Percentiles rank a stretch among this genome's conserved stretches.
These are phyloP conservation scores for Casaregolazyma suthepensis DNA, from an alignment of 1,139 yeast species.

Conservation along the genomic window DNA sequence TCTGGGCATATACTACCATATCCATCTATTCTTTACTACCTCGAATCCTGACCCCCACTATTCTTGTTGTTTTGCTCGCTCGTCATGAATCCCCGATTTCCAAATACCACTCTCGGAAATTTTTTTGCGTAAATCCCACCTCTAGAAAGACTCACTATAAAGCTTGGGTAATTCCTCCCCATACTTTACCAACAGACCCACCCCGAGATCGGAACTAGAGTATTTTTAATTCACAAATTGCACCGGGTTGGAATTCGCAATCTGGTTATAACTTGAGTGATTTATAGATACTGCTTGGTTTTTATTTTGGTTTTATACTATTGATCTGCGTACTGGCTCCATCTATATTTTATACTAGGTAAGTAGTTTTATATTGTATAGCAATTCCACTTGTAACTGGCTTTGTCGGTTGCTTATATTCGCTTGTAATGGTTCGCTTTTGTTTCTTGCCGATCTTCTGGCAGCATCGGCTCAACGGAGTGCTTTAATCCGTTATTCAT, in stretches of 20 bases:
- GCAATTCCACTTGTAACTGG: background rate
- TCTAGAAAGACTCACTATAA: background rate
- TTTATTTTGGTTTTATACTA: background rate
- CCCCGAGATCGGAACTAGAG: background rate
- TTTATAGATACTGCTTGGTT: background rate
- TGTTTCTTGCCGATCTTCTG: background rate
- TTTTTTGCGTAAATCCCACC: background rate
- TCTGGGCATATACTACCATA: background rate
- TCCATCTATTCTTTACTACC: background rate
- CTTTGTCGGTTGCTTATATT: background rate
- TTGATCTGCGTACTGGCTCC: background rate
- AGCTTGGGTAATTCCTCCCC: background rate
- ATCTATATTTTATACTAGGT: background rate
- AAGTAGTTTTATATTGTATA: background rate
- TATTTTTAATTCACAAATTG: background rate
- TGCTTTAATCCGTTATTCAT: background rate
- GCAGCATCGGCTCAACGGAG: background rate
- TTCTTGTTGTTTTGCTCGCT: background rate
- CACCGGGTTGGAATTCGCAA: background rate
- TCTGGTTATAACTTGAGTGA: background rate
- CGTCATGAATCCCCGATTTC: background rate
- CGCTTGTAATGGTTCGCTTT: background rate
- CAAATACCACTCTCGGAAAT: background rate
- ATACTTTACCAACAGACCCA: background rate
- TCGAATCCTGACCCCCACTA: background rate